Base-by-base conservation (phyloP, 495 filamentous ascomycete genomes). In the Xylona heveae region DNA sequence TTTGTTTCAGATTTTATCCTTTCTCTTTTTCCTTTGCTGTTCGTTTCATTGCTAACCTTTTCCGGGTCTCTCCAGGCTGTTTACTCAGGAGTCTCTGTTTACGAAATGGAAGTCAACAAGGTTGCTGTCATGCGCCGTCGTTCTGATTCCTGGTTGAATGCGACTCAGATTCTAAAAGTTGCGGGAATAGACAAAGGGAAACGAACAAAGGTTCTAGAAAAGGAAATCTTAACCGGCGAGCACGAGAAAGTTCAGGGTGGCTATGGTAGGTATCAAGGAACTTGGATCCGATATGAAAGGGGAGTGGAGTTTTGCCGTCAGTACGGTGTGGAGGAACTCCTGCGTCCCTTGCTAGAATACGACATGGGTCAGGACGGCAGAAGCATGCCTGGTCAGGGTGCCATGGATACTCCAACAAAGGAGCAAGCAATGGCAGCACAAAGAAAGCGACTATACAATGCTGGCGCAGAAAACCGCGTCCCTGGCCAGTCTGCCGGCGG, bases 361-460 rank as follows among this genome's bases (percentile, higher is more conserved):
- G 81, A 91, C 50, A 76, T 84, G 59, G 71, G 64, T 34, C 67
- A 73, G 35, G 80, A 85, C 35, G 80, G 79, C 2, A 64, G 65
- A 13, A 57, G 62, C n/a, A 58, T 58, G 3, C 52, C 59, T 38
- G 49, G 61, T 23, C 57, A 74, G 30, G 63, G 66, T 37, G 54
- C 59, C 20, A 62, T 83, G 31, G 72, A 91, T 35, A 97, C 88
- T 3, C 88, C 88, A 0, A 97, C 88, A n/a, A 97, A 97, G 50
- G 88, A 97, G 53, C 88, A 97, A 52, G 88, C 88, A 33, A 91
- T 94, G 88, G 90, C 88, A 18, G 90, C 90, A 9, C 82, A 92
- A 48, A 61, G 88, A 36, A 95, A 97, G 47, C 67, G 84, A 35
- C 66, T 82, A 59, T 79, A 94, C 44, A 90, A 78, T 42, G 70